Conservation (phyloP, 208 protist species). For the Trypanosoma brucei region DNA sequence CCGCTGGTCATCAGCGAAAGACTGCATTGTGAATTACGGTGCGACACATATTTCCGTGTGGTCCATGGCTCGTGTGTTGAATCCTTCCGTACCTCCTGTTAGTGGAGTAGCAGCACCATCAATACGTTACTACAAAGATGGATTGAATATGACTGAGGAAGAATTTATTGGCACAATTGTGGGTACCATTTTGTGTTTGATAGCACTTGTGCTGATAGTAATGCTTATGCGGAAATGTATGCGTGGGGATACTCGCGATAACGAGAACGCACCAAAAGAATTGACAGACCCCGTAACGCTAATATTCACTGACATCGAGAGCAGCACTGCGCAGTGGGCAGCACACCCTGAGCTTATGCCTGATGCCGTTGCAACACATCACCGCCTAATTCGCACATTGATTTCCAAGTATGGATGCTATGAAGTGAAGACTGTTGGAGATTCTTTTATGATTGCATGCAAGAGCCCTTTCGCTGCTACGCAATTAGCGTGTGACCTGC, state of each 20-base stretch:
- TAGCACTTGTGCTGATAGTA: constrained; percentile 3
- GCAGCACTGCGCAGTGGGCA: constrained; percentile 59
- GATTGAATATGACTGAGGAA: constrained; percentile 3
- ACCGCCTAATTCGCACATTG: neutral
- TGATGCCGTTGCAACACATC: neutral
- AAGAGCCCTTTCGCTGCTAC: neutral
- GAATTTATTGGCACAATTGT: constrained; percentile 14
- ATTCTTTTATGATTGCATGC: neutral
- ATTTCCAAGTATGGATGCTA: neutral
- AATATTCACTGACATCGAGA: constrained; percentile 77
- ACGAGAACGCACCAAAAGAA: constrained; percentile 42
- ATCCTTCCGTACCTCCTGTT: constrained; percentile 17
- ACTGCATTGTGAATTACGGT: constrained; percentile 39
- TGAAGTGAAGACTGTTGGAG: neutral
- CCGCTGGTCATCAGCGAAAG: neutral
- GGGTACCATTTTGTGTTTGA: constrained; percentile 21
- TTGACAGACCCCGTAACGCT: constrained; percentile 39
- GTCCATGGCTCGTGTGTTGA: constrained; percentile 27
- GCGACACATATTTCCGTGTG: constrained; percentile 31
- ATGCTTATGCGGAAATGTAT: neutral
- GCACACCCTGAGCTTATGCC: neutral
- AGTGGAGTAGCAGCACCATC: constrained; percentile 17
- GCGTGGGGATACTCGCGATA: constrained; percentile 22
- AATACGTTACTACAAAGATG: constrained; percentile 21
- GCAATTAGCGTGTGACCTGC: neutral